A percentile compares a stretch with the other conserved stretches of the same genome.
Evolutionary conservation across 2,329 filamentous ascomycete genomes (phyloP).

Genomic region (Lachnellula arida): DNA sequence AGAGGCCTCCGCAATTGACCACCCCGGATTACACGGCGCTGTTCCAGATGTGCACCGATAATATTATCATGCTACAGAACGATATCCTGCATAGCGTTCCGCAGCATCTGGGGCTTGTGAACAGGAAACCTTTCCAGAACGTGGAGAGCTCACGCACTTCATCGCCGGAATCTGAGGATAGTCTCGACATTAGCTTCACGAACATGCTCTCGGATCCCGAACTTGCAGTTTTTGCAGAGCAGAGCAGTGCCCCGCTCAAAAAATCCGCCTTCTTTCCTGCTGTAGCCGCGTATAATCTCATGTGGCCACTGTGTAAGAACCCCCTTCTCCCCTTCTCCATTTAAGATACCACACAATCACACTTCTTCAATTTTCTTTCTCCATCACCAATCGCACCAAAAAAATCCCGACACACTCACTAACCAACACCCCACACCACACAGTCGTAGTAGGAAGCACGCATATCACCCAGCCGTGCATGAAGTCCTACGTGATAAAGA

Average conservation of each 20-base stretch:
- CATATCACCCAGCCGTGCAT: background rate
- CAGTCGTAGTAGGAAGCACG: slow-evolving; percentile 9
- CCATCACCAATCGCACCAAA: too few species aligned
- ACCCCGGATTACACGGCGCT: slow-evolving; percentile 1
- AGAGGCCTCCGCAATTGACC: slow-evolving; percentile 6
- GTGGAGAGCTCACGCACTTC: background rate
- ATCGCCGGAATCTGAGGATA: background rate
- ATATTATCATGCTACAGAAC: slow-evolving; percentile 12
- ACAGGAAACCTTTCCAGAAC: slow-evolving; percentile 8
- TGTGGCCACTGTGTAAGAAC: slow-evolving; percentile 18
- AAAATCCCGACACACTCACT: too few species aligned
- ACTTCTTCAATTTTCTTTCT: background rate
- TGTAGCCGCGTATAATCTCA: slow-evolving; percentile 15
- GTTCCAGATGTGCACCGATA: slow-evolving; percentile 11
- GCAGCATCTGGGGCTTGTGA: slow-evolving; percentile 14
- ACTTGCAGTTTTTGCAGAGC: background rate
- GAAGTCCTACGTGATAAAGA: background rate
- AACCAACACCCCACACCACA: background rate
- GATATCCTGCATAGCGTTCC: slow-evolving; percentile 19
- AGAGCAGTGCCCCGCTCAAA: background rate
- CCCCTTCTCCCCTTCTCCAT: background rate
- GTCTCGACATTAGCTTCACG: background rate
- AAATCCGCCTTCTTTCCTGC: background rate
- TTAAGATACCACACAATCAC: too few species aligned
- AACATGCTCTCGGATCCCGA: background rate